phyloP scores from a whole-genome alignment of 306 rosid genomes.

The Pterocarpus macrocarpus region DNA sequence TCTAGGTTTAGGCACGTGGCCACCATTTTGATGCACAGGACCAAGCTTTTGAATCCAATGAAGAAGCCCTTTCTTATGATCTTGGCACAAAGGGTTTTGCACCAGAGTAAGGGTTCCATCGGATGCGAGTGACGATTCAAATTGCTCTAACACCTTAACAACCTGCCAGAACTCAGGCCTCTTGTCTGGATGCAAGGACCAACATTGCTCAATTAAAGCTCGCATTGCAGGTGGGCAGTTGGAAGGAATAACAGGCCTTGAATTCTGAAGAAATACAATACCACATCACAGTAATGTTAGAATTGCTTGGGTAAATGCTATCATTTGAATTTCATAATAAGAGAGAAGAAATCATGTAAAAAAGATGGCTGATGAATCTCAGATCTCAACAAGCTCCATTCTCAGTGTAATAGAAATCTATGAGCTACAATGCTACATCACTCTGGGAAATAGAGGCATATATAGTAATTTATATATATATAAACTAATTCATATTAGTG shows the following conservation, averaged over 20 bases:
- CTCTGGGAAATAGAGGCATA: slow-evolving; percentile 31
- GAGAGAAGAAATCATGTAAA: not conserved
- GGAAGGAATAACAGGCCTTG: slow-evolving; percentile 77
- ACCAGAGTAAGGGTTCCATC: slow-evolving; percentile 76
- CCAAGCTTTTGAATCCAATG: slow-evolving; percentile 97
- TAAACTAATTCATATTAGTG: slow-evolving; percentile 23
- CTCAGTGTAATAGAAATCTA: slow-evolving; percentile 8
- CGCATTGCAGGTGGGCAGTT: slow-evolving; percentile 77
- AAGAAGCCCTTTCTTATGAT: slow-evolving; percentile 86
- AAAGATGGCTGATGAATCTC: not conserved
- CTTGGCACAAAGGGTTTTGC: slow-evolving; percentile 62
- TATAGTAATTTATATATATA: slow-evolving; percentile 5
- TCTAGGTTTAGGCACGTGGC: slow-evolving; percentile 82
- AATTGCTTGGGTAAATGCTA: slow-evolving; percentile 23
- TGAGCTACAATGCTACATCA: slow-evolving; percentile 31
- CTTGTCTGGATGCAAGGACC: slow-evolving; percentile 81
- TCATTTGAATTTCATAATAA: not conserved
- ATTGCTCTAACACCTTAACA: slow-evolving; percentile 82
- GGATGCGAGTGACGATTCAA: slow-evolving; percentile 71
- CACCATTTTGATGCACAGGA: slow-evolving; percentile 59
- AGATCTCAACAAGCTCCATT: slow-evolving; percentile 6
- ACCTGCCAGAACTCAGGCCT: slow-evolving; percentile 95
- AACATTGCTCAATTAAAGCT: slow-evolving; percentile 89
- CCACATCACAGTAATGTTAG: slow-evolving; percentile 43
- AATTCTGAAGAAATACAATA: slow-evolving; percentile 61